phyloP scores from a whole-genome alignment of 257 asterid species.

The Nicotiana noctiflora region DNA sequence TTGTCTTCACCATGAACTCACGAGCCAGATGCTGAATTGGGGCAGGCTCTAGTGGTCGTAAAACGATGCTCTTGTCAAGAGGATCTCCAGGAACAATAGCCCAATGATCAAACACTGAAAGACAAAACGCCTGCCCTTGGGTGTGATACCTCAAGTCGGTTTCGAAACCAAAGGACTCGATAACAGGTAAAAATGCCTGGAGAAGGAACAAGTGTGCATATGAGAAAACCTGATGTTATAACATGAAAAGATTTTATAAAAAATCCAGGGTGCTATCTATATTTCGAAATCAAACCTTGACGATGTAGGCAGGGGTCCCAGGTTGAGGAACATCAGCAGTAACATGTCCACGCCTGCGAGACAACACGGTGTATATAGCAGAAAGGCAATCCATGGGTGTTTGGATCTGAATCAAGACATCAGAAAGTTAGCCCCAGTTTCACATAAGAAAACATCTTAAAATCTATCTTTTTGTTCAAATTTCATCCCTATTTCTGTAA shows the following conservation, averaged over 20 bases:
- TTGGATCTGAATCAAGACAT: constrained; percentile 59
- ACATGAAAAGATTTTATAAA: background rate
- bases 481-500: background rate
- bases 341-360: constrained; percentile 96
- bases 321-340: constrained; percentile 97
- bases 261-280: background rate
- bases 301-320: constrained; percentile 94
- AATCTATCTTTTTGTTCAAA: background rate
- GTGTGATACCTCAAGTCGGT: constrained; percentile 97
- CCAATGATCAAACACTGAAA: constrained; percentile 92
- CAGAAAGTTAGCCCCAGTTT: constrained; percentile 15
- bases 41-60: constrained; percentile 95
- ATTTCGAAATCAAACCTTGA: constrained; percentile 51
- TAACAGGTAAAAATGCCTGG: constrained; percentile 91
- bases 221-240: background rate
- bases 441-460: background rate
- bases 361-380: constrained; percentile 83
- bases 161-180: constrained; percentile 94
- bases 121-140: constrained; percentile 92
- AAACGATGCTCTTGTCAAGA: constrained; percentile 81
- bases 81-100: constrained; percentile 97
- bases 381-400: constrained; percentile 97
- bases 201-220: background rate
- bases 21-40: constrained; percentile 96
- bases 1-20: constrained; percentile 94